Evolutionary conservation across 805 yeast genomes (phyloP), one percentile per base, ranked within the genome.

Genomic region (Candida nonsorbophila): DNA sequence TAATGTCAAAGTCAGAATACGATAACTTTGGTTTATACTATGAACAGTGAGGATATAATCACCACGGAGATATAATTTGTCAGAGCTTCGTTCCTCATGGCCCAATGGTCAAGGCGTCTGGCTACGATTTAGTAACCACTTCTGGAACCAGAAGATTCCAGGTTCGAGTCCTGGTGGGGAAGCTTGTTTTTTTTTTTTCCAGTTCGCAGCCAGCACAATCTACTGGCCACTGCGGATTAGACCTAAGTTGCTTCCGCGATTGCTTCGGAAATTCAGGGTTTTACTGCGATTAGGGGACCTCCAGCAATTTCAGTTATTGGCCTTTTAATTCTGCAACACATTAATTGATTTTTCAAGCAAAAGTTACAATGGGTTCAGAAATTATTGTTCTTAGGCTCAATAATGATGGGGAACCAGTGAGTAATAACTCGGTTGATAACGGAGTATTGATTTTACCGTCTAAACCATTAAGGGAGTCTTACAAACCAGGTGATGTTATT

Each of bases 131-230:
- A 33, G 62, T 55, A 56, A 33, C 48, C 49, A 46, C 49, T 55
- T 53, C 54, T 49, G 46, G 52, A 56, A 67, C 67, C 71, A 64
- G 68, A 62, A 63, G 70, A 65, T 62, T 66, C 71, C 69, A 62
- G 72, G 70, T 66, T 66, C 71, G 71, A 66, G 67, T 65, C 71
- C 70, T 64, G 70, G 70, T 65, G 69, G 69, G 71, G 72, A 65
- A 67, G 71, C 64, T 53, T 39, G 19, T 43, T 56, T 66, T 62
- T 59, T 42, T 6, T n/a, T 13, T 13, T 14, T 20, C 7, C n/a
- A n/a, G n/a, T n/a, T n/a, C n/a, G n/a, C n/a, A n/a, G n/a, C n/a
- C n/a, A n/a, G n/a, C n/a, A n/a, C n/a, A n/a, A n/a, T n/a, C n/a
- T n/a, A n/a, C n/a, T n/a, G n/a, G n/a, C n/a, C n/a, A n/a, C n/a